Evolutionary conservation across 331 rosid genomes (phyloP), one percentile per base, ranked within the genome.

Genomic region (Malus hybrid): DNA sequence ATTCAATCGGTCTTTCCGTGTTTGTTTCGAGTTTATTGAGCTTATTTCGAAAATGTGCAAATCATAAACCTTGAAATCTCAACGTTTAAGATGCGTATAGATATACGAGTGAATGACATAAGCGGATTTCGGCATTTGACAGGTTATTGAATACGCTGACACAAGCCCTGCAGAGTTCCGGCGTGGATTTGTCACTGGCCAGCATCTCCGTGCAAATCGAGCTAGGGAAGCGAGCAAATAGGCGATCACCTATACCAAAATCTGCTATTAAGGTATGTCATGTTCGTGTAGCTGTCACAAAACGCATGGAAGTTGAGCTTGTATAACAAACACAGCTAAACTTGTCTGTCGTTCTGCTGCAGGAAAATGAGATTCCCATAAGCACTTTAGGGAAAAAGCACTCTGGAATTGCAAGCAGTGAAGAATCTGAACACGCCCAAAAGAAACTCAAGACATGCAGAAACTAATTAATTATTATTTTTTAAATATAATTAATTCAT

Each of bases 181-280:
- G 99, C 44, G 97, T 94, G 84, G 99, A 94, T 85, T 83, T 94
- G 85, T 88, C 97, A 73, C 92, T 88, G 80, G 95, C 99, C 76
- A 90, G 89, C 82, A 84, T 94, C 73, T 89, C 95, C 0, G 99
- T 94, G 67, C 95, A 94, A 84, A 90, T 94, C 80, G 90, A 92
- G 76, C 96, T 94, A 73, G 93, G 92, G 31, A 92, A 87, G 81
- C 91, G 83, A 82, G 76, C 90, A 60, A 85, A 50, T 61, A 65
- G 76, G 66, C 75, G 83, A 73, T 76, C 86, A 60, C 62, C 75
- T 69, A 72, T 79, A 67, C 83, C 90, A n/a, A 67, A 82, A 65
- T 72, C 92, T 28, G 82, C 72, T 34, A 39, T 80, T 32, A 89
- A 90, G 95, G 97, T 92, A 90, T 69, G 4, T 39, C 46, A 39